Evolutionary conservation across 225 moss, liverwort and hornwort genomes (phyloP).

Genomic region (Asterella californica): DNA sequence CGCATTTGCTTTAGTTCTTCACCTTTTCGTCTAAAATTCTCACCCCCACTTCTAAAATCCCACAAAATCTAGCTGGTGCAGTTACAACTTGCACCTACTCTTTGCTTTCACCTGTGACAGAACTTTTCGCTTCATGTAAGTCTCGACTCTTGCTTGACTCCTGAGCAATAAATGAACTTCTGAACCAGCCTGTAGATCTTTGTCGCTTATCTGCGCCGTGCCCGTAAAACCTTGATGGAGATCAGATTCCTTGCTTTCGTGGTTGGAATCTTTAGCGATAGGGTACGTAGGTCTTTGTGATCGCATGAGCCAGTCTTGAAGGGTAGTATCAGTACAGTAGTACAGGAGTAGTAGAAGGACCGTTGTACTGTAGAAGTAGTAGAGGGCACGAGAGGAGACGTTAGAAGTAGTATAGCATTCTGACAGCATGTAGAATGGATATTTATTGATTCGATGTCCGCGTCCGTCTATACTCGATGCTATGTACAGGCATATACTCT

Average conservation of each 20-base stretch:
- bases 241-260: not conserved
- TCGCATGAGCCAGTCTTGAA: not conserved
- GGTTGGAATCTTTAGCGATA: not conserved
- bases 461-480: not conserved
- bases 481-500: not conserved
- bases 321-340: not conserved
- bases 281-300: not conserved
- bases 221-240: not conserved
- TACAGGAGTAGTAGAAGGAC: not conserved
- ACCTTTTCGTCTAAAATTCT: constrained; percentile 6
- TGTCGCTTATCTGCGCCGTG: not conserved
- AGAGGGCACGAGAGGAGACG: not conserved
- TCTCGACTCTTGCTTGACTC: not conserved
- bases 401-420: not conserved
- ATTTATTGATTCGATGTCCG: not conserved
- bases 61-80: not conserved
- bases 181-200: not conserved
- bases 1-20: not conserved
- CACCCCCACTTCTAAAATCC: not conserved
- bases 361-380: not conserved
- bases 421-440: not conserved
- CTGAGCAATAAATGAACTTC: not conserved
- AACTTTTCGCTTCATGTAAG: not conserved
- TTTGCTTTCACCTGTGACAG: not conserved
- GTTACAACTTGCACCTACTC: not conserved